Evolutionary conservation across 2,329 filamentous ascomycete genomes (phyloP).

Genomic region (Ascochyta lentis): DNA sequence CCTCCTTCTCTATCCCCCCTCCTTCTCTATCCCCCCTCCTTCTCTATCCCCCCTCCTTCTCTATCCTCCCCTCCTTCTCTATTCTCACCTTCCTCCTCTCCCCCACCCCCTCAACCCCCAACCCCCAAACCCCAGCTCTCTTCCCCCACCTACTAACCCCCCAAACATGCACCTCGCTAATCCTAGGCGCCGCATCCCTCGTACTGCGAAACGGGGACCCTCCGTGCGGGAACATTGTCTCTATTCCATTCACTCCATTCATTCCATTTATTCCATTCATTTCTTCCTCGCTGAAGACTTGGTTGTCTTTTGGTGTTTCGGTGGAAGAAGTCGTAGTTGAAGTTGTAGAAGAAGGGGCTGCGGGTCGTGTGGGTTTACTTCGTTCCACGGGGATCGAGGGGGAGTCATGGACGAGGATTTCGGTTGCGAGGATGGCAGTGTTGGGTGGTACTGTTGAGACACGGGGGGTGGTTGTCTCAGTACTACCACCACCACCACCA

Average conservation of each 20-base stretch:
- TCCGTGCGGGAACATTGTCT: constrained; percentile 51
- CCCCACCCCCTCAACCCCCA: constrained; percentile 56
- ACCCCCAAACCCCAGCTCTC: constrained; percentile 60
- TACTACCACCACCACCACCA: constrained; percentile 29
- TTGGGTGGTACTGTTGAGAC: neutral
- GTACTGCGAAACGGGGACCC: constrained; percentile 56
- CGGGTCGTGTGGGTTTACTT: neutral
- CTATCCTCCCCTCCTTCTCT: neutral
- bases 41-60: neutral
- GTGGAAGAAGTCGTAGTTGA: too few relatives aligned
- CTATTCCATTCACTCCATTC: neutral
- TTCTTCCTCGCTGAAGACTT: constrained; percentile 15
- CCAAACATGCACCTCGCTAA: constrained; percentile 62
- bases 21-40: neutral
- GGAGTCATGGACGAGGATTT: too few relatives aligned
- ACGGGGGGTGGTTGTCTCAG: neutral
- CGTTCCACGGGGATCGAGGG: neutral
- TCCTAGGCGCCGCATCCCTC: constrained; percentile 57
- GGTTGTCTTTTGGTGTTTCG: constrained; percentile 5
- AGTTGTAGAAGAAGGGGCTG: too few relatives aligned
- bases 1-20: neutral
- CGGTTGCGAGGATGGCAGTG: constrained; percentile 1
- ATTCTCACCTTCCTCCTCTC: constrained; percentile 39
- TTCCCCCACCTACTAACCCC: constrained; percentile 61
- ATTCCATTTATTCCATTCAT: constrained; percentile 6